These are phyloP conservation scores for Cucurbita argyrosperma DNA, from an alignment of 306 rosid species.

Conservation along the genomic window DNA sequence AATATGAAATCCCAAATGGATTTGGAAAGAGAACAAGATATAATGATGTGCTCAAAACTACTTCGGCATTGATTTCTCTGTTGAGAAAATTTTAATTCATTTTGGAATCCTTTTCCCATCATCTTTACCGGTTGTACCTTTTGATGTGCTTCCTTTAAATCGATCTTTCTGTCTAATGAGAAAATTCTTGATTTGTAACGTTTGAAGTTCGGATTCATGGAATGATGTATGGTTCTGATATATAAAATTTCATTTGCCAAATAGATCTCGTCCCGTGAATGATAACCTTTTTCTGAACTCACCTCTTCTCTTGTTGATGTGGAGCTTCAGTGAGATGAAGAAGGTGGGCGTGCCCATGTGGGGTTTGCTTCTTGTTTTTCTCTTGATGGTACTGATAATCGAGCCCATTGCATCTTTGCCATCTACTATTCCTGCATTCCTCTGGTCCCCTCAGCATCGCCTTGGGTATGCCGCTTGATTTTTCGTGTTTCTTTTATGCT, in stretches of 20 bases:
- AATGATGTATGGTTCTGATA: background rate
- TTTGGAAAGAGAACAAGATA: too few relatives aligned
- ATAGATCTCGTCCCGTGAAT: background rate
- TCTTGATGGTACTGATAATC: conserved; percentile 19
- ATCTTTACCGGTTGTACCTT: too few relatives aligned
- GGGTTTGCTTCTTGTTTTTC: conserved; percentile 23
- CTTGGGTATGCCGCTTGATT: conserved; percentile 3
- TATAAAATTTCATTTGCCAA: background rate
- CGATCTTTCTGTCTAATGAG: too few relatives aligned
- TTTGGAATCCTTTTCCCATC: too few relatives aligned
- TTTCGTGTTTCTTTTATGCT: background rate
- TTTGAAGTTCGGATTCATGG: background rate
- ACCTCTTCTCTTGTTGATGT: background rate
- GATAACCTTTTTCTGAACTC: background rate
- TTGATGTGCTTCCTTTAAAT: too few relatives aligned
- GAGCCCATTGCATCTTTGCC: conserved; percentile 31
- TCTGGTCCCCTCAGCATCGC: conserved; percentile 57
- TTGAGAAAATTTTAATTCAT: too few relatives aligned
- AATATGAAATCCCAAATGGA: too few relatives aligned
- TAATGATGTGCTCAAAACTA: background rate
- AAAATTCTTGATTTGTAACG: too few relatives aligned
- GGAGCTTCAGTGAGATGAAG: conserved; percentile 11
- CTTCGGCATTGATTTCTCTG: too few relatives aligned
- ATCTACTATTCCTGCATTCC: conserved; percentile 72
- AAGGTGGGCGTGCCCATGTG: conserved; percentile 12